Conservation (phyloP, 1,284 basidiomycete species). For the Naganishia sp. region DNA sequence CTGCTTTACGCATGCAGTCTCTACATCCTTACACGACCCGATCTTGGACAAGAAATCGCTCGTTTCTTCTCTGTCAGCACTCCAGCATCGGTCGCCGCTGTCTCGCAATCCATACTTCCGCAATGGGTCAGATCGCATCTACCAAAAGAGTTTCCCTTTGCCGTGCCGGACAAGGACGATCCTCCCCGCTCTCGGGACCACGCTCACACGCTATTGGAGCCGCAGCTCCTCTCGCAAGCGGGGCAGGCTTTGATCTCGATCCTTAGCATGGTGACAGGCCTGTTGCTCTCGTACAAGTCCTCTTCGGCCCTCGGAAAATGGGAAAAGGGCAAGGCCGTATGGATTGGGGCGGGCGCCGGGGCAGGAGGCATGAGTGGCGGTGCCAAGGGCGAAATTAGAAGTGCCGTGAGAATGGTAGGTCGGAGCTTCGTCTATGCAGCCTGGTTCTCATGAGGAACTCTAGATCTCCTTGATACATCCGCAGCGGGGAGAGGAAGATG, state of each 20-base stretch:
- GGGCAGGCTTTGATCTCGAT: conserved; percentile 45
- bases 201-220: conserved; percentile 35
- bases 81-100: not conserved
- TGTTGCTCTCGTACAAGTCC: conserved; percentile 47
- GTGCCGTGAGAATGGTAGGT: conserved; percentile 44
- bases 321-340: conserved; percentile 50
- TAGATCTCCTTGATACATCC: conserved; percentile 5
- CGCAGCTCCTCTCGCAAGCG: conserved; percentile 37
- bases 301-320: conserved; percentile 46
- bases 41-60: conserved; percentile 28
- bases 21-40: conserved; percentile 16
- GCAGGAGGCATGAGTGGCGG: conserved; percentile 33
- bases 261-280: conserved; percentile 48
- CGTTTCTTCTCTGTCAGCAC: conserved; percentile 45
- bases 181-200: conserved; percentile 36
- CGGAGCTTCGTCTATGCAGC: not conserved
- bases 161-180: conserved; percentile 41
- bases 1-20: conserved; percentile 17
- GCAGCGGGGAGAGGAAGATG: conserved; percentile 1
- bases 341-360: conserved; percentile 37
- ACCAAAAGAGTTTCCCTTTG: conserved; percentile 39
- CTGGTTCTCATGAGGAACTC: not conserved
- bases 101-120: conserved; percentile 6
- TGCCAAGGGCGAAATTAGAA: conserved; percentile 43
- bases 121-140: conserved; percentile 4